These are phyloP conservation scores for Phoenix dactylifera DNA, from an alignment of 176 grass and related monocot genomes.

Conservation along the genomic window DNA sequence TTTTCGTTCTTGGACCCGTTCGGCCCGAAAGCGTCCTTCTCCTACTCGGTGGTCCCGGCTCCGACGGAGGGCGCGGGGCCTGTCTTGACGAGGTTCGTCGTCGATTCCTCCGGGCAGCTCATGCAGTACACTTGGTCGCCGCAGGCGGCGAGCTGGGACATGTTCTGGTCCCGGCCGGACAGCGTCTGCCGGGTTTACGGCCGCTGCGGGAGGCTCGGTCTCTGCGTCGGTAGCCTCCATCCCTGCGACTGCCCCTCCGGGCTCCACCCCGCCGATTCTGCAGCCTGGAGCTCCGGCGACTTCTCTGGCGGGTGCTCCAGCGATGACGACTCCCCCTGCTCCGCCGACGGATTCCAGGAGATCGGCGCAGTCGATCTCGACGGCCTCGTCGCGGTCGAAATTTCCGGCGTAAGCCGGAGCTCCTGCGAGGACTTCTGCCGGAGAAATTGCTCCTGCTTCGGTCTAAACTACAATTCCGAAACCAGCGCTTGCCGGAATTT, in stretches of 20 bases:
- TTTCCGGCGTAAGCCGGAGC: not conserved
- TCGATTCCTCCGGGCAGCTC: not conserved
- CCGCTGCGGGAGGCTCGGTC: constrained; percentile 3
- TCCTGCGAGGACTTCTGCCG: constrained; percentile 3
- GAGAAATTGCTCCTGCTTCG: constrained; percentile 5
- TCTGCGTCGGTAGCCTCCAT: not conserved
- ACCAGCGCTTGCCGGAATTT: not conserved
- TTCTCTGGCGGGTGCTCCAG: not conserved
- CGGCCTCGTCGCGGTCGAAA: not conserved
- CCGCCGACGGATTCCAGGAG: not conserved
- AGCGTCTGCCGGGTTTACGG: not conserved
- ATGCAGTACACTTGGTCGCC: constrained; percentile 8
- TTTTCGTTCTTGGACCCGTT: not conserved
- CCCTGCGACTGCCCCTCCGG: too few relatives aligned
- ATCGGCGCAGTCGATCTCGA: not conserved
- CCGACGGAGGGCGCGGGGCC: not conserved
- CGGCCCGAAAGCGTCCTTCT: constrained; percentile 6
- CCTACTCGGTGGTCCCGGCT: not conserved
- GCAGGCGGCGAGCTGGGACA: constrained; percentile 1
- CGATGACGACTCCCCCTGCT: not conserved
- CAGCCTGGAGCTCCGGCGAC: too few relatives aligned
- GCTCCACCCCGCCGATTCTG: too few relatives aligned
- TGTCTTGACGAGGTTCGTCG: not conserved
- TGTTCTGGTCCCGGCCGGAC: constrained; percentile 1
- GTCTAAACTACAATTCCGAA: not conserved